phyloP scores from a whole-genome alignment of 2,329 filamentous ascomycete species.

The Colletotrichum neosansevieriae region DNA sequence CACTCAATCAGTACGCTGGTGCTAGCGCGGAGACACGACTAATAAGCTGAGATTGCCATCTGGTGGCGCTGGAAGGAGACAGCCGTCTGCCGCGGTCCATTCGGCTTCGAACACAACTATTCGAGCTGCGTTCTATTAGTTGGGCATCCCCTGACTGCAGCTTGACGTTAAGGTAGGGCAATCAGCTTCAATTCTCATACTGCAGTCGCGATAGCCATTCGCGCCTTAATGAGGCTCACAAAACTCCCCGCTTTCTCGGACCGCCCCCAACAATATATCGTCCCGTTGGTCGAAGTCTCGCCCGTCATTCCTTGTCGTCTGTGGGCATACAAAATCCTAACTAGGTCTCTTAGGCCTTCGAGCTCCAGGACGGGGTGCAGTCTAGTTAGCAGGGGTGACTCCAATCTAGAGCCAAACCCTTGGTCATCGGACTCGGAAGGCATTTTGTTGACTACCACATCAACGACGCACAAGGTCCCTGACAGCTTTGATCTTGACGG shows the following conservation, averaged over 20 bases:
- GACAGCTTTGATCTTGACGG: constrained; percentile 17
- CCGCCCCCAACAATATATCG: not conserved
- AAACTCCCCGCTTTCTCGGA: not conserved
- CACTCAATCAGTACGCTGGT: constrained; percentile 23
- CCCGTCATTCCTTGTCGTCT: not conserved
- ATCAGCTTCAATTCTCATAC: constrained; percentile 3
- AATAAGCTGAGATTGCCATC: constrained; percentile 32
- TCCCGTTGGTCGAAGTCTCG: not conserved
- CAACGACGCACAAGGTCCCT: constrained; percentile 14
- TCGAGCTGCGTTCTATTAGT: constrained; percentile 18
- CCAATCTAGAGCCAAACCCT: not conserved
- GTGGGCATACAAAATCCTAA: not conserved
- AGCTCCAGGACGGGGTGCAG: constrained; percentile 12
- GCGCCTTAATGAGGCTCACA: constrained; percentile 19
- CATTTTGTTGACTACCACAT: constrained; percentile 30
- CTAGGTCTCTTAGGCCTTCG: not conserved
- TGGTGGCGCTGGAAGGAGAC: constrained; percentile 37
- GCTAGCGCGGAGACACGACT: constrained; percentile 27
- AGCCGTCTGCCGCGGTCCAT: constrained; percentile 37
- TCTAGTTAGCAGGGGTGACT: constrained; percentile 18
- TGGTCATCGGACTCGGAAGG: constrained; percentile 9
- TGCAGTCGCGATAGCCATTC: not conserved
- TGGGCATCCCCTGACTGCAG: constrained; percentile 22
- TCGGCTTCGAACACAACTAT: constrained; percentile 32
- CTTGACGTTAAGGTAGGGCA: constrained; percentile 24